Evolutionary conservation across 83 land plant species (phyloP), one percentile per base, ranked within the genome.

Genomic region (Thuja plicata): DNA sequence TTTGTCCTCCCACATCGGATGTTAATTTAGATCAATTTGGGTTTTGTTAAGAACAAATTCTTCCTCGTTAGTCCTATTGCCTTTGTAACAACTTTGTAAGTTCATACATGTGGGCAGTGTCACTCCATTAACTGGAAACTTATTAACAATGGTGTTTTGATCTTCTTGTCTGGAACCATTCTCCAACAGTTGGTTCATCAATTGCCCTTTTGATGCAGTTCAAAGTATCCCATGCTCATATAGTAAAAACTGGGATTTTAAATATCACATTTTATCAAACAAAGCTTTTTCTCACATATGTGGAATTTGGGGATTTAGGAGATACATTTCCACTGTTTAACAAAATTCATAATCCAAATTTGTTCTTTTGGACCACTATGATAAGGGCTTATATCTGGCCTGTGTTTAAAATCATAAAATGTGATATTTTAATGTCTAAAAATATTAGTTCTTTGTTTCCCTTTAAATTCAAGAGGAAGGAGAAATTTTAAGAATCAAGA

Each of bases 11-110:
- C 90, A 91, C 15, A 73, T 91, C 2, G 97, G 96, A 30, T 92
- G 88, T 79, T 89, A 92, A 88, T 94, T 95, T 87, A 95, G 89
- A 87, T 95, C 96, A 80, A 95, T 88, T 15, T 87, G 84, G 60
- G 88, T 92, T 87, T 94, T 62, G 78, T 41, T 54, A 34, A 71
- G 32, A 38, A n/a, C 27, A 27, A 62, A 87, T 40, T 62, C 73
- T 34, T 87, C 78, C 40, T 87, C 73, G 8, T 34, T 83, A 48
- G 35, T 30, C 30, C 57, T 83, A 83, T 15, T 83, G 46, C 84
- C 46, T 41, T 24, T 41, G 30, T 80, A 41, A 24, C 45, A 34
- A 38, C 40, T 43, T 70, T 87, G 88, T 37, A 43, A 70, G 24
- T 87, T 87, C 13, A 24, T 38, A 70, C 8, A 16, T 41, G 38